These are phyloP conservation scores for Rhizoclosmatium hyalinum DNA, from an alignment of 371 early-diverging fungal species.

Conservation along the genomic window DNA sequence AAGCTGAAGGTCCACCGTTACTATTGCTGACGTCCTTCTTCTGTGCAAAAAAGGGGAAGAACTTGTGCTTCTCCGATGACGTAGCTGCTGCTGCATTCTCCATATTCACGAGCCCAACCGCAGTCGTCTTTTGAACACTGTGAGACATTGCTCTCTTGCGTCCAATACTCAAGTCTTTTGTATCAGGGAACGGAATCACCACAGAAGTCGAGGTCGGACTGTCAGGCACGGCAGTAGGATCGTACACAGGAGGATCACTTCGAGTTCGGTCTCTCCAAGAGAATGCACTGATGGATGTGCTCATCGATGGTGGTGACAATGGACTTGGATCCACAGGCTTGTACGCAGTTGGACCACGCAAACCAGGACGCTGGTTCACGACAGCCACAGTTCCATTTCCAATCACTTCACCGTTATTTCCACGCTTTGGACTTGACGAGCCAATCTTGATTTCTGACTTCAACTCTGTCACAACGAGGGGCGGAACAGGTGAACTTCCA, in stretches of 20 bases:
- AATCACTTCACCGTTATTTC: neutral
- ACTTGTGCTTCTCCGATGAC: conserved; percentile 17
- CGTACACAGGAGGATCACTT: conserved; percentile 12
- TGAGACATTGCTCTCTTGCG: conserved; percentile 22
- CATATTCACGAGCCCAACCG: neutral
- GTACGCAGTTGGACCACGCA: conserved; percentile 15
- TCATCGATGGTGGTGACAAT: conserved; percentile 2
- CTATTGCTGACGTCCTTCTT: neutral
- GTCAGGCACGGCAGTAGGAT: neutral
- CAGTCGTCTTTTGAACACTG: conserved; percentile 8
- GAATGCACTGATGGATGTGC: neutral
- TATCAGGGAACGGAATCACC: conserved; percentile 14
- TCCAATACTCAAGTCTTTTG: neutral
- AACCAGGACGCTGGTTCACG: neutral
- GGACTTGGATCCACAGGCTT: conserved; percentile 19
- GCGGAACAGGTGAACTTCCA: neutral
- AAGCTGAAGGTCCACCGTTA: neutral
- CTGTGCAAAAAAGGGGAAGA: conserved; percentile 39
- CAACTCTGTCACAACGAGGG: neutral
- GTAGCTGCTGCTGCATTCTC: conserved; percentile 12
- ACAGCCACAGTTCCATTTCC: neutral
- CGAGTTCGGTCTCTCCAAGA: conserved; percentile 13
- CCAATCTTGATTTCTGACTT: conserved; percentile 8
- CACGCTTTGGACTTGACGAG: conserved; percentile 10
- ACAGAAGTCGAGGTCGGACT: neutral